Evolutionary conservation across 208 protist genomes (phyloP).

Genomic region (Herpetomonas tarakana): DNA sequence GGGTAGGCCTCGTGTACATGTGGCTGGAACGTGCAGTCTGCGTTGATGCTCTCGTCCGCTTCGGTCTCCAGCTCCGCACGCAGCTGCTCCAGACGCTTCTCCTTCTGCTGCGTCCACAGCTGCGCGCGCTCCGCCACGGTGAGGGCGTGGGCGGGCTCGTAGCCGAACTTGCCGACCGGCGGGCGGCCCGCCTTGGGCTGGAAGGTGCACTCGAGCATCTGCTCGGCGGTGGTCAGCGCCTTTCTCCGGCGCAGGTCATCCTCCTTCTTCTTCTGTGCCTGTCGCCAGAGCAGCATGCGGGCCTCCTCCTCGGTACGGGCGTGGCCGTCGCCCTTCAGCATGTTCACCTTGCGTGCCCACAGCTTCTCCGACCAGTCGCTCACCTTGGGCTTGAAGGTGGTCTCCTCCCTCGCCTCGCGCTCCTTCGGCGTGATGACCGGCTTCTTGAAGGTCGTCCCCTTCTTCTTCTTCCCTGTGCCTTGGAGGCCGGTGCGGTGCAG

Average conservation of each 20-base stretch:
- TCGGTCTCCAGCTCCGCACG: slow-evolving; percentile 34
- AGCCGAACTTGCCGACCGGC: slow-evolving; percentile 29
- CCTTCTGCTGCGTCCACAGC: slow-evolving; percentile 52
- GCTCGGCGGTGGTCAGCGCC: slow-evolving; percentile 21
- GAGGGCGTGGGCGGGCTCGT: slow-evolving; percentile 17
- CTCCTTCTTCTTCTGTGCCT: slow-evolving; percentile 42
- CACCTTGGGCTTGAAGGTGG: slow-evolving; percentile 51
- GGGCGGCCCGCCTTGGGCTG: slow-evolving; percentile 48
- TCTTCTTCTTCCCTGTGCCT: background rate
- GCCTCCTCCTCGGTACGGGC: slow-evolving; percentile 35
- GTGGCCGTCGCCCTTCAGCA: slow-evolving; percentile 37
- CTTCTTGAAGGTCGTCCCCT: slow-evolving; percentile 18
- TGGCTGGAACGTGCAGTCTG: slow-evolving; percentile 66
- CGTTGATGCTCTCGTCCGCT: slow-evolving; percentile 3
- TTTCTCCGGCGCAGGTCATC: slow-evolving; percentile 25
- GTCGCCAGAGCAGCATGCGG: slow-evolving; percentile 57
- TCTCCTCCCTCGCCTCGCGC: slow-evolving; percentile 22
- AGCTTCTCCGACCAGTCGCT: slow-evolving; percentile 40
- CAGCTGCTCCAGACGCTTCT: slow-evolving; percentile 32
- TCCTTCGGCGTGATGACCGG: slow-evolving; percentile 33
- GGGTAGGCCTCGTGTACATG: slow-evolving; percentile 47
- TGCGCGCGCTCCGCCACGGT: slow-evolving; percentile 45
- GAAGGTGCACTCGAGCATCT: slow-evolving; percentile 64
- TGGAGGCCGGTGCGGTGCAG: slow-evolving; percentile 11
- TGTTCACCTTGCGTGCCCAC: slow-evolving; percentile 42